Evolutionary conservation across 2,329 filamentous ascomycete genomes (phyloP).

Genomic region (Ceratocystis harringtonii): DNA sequence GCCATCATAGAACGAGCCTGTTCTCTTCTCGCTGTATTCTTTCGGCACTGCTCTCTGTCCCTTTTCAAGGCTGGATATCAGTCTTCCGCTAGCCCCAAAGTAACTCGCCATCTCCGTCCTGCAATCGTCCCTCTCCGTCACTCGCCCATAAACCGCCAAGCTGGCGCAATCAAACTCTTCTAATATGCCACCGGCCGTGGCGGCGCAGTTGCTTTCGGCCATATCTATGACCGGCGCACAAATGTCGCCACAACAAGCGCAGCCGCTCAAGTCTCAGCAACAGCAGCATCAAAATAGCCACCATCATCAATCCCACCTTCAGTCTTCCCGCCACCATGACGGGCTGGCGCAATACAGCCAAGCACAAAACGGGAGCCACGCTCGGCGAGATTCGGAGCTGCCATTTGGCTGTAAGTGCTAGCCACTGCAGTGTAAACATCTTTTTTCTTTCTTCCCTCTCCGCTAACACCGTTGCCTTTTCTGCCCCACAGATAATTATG

Average conservation of each 20-base stretch:
- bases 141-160: neutral
- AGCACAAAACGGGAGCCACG: neutral
- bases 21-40: neutral
- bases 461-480: neutral
- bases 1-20: neutral
- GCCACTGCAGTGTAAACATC: too few species aligned
- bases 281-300: neutral
- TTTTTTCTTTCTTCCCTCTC: neutral
- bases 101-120: neutral
- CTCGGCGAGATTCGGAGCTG: constrained; percentile 33
- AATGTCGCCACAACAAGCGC: neutral
- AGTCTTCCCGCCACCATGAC: neutral
- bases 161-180: constrained; percentile 12
- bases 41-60: neutral
- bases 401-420: constrained; percentile 52
- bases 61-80: neutral
- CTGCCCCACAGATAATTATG: constrained; percentile 29
- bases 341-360: neutral
- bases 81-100: neutral
- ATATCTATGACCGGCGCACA: constrained; percentile 15
- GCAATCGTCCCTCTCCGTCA: neutral
- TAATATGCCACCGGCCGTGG: constrained; percentile 11
- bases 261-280: neutral
- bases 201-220: constrained; percentile 16
- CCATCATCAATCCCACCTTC: neutral